phyloP scores from a whole-genome alignment of 2,329 filamentous ascomycete genomes.

The Sclerotinia spermophila region DNA sequence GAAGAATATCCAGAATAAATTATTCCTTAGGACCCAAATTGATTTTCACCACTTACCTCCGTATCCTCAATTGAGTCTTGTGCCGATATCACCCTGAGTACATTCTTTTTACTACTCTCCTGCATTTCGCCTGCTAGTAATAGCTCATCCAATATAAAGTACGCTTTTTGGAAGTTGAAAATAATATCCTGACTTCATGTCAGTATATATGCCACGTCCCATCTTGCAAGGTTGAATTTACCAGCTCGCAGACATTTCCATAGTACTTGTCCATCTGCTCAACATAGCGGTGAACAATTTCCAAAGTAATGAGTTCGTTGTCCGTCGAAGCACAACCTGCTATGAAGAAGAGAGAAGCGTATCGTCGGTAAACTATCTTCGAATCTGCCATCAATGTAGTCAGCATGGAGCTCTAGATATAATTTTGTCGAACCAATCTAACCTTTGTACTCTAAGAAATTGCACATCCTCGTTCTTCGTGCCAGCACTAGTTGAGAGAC shows the following conservation, averaged over 20 bases:
- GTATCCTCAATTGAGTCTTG: constrained; percentile 98
- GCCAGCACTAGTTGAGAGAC: constrained; percentile 96
- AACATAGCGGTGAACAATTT: constrained; percentile 98
- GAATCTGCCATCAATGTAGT: constrained; percentile 60
- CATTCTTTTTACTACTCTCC: constrained; percentile 99
- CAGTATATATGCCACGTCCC: not conserved
- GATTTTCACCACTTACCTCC: constrained; percentile 65
- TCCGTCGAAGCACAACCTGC: constrained; percentile 95
- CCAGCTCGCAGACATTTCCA: constrained; percentile 95
- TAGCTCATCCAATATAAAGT: constrained; percentile 97
- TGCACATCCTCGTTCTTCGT: constrained; percentile 97
- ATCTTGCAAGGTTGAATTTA: constrained; percentile 3
- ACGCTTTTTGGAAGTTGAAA: constrained; percentile 99
- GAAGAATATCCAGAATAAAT: constrained; percentile 37
- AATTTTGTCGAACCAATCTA: constrained; percentile 20
- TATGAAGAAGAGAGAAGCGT: constrained; percentile 99
- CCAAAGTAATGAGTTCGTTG: constrained; percentile 96
- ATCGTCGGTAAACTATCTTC: constrained; percentile 97
- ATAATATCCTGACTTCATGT: constrained; percentile 46
- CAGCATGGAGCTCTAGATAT: constrained; percentile 18
- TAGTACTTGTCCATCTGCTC: constrained; percentile 99
- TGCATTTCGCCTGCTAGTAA: constrained; percentile 94
- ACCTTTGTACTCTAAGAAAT: constrained; percentile 99
- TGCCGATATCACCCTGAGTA: constrained; percentile 90
- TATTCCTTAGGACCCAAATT: constrained; percentile 4